These are phyloP conservation scores for Nemania sp. DNA, from an alignment of 2,329 filamentous ascomycete genomes.

Conservation along the genomic window DNA sequence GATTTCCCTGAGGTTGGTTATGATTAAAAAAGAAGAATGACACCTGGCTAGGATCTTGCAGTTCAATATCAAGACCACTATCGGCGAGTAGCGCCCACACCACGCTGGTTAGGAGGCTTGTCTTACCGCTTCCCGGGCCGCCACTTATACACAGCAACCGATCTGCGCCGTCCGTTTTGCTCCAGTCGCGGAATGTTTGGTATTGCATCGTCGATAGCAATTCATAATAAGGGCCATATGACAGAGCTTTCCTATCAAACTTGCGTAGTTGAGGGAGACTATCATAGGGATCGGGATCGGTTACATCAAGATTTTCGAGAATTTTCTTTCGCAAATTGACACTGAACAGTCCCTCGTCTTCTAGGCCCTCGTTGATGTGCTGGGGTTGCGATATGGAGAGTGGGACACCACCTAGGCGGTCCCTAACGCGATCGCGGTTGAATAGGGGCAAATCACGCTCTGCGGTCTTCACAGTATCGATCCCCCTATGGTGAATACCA, in stretches of 20 bases:
- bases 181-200: not conserved
- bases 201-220: not conserved
- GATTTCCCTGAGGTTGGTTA: not conserved
- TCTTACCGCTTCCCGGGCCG: slow-evolving; percentile 8
- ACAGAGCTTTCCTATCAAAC: not conserved
- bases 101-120: slow-evolving; percentile 7
- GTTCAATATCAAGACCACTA: not conserved
- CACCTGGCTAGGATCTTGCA: slow-evolving; percentile 1
- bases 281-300: not conserved
- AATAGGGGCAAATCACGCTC: slow-evolving; percentile 10
- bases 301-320: not conserved
- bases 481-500: not conserved
- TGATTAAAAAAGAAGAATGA: slow-evolving; percentile 12
- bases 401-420: not conserved
- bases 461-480: not conserved
- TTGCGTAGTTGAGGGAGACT: not conserved
- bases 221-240: not conserved
- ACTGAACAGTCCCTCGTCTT: no score
- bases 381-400: no score
- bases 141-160: slow-evolving; percentile 6
- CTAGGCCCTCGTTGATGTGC: no score
- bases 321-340: not conserved
- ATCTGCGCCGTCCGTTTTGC: not conserved
- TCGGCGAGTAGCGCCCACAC: slow-evolving; percentile 8
- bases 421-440: not conserved